A percentile compares a stretch with the other conserved stretches of the same genome.
These are phyloP conservation scores for Globisporangium paroecandrum DNA, from an alignment of 352 stramenopile species.

Conservation along the genomic window DNA sequence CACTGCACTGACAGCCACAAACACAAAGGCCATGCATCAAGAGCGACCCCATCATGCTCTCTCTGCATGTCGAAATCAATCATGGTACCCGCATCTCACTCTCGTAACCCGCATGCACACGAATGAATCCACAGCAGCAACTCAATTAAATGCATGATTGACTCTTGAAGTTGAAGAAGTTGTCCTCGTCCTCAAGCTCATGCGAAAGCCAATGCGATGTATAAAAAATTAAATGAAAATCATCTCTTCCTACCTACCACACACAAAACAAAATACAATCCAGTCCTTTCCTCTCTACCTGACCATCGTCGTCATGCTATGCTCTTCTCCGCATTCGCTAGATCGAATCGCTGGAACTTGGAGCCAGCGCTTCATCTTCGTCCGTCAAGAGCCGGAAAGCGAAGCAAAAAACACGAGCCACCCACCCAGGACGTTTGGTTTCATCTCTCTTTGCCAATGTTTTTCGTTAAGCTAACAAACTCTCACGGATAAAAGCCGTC, in stretches of 20 bases:
- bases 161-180: neutral
- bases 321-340: neutral
- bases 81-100: too few species aligned
- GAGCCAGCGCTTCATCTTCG: neutral
- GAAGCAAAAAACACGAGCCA: constrained; percentile 8
- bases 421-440: constrained; percentile 21
- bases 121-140: neutral
- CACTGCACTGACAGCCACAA: neutral
- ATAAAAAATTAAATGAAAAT: neutral
- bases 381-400: neutral
- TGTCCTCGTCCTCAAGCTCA: neutral
- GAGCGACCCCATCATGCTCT: neutral
- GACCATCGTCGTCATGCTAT: neutral
- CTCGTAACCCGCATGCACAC: neutral
- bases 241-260: neutral
- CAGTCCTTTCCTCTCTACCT: neutral
- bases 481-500: constrained; percentile 32
- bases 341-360: constrained; percentile 2
- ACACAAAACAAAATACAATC: constrained; percentile 1
- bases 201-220: neutral
- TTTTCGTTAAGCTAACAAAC: constrained; percentile 49
- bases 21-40: neutral
- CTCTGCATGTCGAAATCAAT: neutral
- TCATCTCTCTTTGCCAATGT: constrained; percentile 52
- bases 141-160: neutral